These are phyloP conservation scores for Trichoderma sp. DNA, from an alignment of 2,329 filamentous ascomycete genomes.

Conservation along the genomic window DNA sequence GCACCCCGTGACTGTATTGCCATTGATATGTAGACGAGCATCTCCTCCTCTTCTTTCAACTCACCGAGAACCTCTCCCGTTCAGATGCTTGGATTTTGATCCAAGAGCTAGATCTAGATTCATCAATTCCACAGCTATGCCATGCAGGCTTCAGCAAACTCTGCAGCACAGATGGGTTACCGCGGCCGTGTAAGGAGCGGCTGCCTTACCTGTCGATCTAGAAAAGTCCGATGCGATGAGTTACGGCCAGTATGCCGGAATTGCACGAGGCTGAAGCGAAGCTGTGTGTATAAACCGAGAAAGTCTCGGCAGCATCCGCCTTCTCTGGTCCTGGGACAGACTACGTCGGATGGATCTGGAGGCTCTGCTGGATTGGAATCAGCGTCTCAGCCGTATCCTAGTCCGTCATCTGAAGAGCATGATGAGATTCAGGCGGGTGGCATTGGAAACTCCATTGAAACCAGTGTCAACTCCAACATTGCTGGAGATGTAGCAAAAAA, in stretches of 20 bases:
- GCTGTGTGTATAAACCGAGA: conserved; percentile 31
- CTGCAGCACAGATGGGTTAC: conserved; percentile 23
- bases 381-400: conserved; percentile 6
- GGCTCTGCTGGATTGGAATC: background rate
- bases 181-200: conserved; percentile 34
- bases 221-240: conserved; percentile 34
- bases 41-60: background rate
- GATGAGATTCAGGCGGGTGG: background rate
- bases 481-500: background rate
- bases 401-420: conserved; percentile 5
- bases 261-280: conserved; percentile 29
- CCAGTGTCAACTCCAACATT: background rate
- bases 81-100: background rate
- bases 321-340: background rate
- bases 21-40: background rate
- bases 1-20: background rate
- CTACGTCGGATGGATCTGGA: background rate
- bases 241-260: conserved; percentile 30
- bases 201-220: conserved; percentile 34
- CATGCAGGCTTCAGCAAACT: background rate
- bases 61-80: background rate
- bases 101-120: background rate
- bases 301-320: conserved; percentile 3
- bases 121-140: background rate
- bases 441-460: background rate